Evolutionary conservation across 352 stramenopile genomes (phyloP), one percentile per base, ranked within the genome.

Genomic region (Blastocystis sp.): DNA sequence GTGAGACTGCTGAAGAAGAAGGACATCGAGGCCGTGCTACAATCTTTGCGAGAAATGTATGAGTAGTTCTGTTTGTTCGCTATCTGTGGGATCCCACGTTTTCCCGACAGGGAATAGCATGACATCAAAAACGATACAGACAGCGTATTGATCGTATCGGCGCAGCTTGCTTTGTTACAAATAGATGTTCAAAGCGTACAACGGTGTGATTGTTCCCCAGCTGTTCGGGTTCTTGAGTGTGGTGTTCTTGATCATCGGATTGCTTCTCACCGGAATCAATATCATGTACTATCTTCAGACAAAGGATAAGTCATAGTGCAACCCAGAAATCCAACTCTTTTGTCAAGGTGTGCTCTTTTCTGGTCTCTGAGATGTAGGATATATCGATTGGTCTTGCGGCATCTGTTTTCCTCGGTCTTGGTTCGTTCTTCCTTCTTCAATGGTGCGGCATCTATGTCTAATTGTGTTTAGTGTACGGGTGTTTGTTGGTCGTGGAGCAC

Each of bases 361-460:
- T 67, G 1, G 3, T 10, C 16, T 6, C 41, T 10, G 51, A 21
- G 3, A 24, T 39, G 31, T 89, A 89, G 79, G 79, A 89, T 39
- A 77, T 89, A 29, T 60, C 63, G 33, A 35, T 89, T 3, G 79
- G 79, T 79, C 61, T 89, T 10, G 31, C 41, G 16, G 79, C 79
- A 24, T 89, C 79, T 21, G 59, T 80, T 59, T 89, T 89, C 79
- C 37, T 89, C 3, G 79, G 79, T 51, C 31, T 89, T 35, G 79
- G 79, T 62, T 89, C 67, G 33, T 89, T 89, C 79, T 89, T 89
- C 67, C 60, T 89, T 26, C 67, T 89, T 29, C 79, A 89, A 35
- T 89, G 79, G 79, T 89, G 79, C 79, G 79, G 79, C n/a, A 89
- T 89, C 29, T 89, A 78, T 62, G 67, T 89, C 63, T 89, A 60